Percentiles rank a stretch among this genome's conserved stretches.
Conservation (phyloP, 2,329 filamentous ascomycete genomes). For the Pestalotiopsis sp. region DNA sequence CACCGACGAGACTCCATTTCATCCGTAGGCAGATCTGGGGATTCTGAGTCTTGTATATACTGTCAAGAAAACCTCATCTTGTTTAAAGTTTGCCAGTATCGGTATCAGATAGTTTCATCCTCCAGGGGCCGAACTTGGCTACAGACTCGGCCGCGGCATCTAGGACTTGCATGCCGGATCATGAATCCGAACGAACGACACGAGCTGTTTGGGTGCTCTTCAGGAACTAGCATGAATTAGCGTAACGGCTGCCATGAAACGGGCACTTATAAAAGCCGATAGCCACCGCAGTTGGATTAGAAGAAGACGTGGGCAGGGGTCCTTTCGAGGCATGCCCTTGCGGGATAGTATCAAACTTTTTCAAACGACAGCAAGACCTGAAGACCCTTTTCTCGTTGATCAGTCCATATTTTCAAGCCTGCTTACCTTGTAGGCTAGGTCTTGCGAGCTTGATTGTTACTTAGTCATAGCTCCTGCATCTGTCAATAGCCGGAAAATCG, state of each 20-base stretch:
- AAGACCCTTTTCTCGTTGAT: neutral
- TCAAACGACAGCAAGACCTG: neutral
- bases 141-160: neutral
- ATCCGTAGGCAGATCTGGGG: neutral
- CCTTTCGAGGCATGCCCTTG: neutral
- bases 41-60: neutral
- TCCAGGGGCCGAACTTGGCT: neutral
- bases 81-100: neutral
- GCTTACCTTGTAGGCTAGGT: neutral
- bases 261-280: neutral
- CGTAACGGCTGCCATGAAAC: neutral
- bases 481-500: neutral
- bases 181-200: neutral
- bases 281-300: neutral
- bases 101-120: neutral
- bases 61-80: neutral
- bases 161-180: neutral
- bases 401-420: neutral
- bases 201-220: neutral
- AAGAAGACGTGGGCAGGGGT: neutral
- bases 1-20: neutral
- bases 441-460: neutral
- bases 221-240: neutral
- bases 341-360: neutral
- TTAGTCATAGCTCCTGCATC: neutral